Evolutionary conservation across 148 eudicot genomes (phyloP).

Genomic region (Rhododendron henanense): DNA sequence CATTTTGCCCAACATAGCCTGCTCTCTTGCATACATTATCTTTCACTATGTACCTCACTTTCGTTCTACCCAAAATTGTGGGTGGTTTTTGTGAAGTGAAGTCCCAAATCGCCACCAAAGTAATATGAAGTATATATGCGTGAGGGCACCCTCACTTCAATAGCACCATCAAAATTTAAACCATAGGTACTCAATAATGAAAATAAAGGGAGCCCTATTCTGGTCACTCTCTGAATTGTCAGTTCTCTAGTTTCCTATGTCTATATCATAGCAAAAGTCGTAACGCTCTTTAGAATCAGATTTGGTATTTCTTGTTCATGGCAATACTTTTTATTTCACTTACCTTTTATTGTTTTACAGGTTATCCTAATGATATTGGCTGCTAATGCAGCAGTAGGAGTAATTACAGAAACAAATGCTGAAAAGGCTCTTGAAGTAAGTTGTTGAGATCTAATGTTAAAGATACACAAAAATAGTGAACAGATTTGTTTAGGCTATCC

Average conservation of each 20-base stretch:
- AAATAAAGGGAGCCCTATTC: not conserved
- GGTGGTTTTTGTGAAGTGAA: not conserved
- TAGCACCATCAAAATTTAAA: not conserved
- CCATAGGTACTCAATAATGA: not conserved
- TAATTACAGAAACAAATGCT: slow-evolving; percentile 98
- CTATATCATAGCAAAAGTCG: not conserved
- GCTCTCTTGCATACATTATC: not conserved
- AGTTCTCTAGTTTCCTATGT: not conserved
- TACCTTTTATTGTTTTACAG: slow-evolving; percentile 30
- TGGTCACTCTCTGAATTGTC: not conserved
- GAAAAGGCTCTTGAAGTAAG: slow-evolving; percentile 97
- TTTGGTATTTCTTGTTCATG: not conserved
- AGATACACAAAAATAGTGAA: not conserved
- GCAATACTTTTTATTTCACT: not conserved
- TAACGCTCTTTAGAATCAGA: not conserved
- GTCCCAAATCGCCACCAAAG: too few species aligned
- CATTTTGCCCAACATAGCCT: not conserved
- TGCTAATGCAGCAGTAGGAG: slow-evolving; percentile 99
- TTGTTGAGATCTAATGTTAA: slow-evolving; percentile 9
- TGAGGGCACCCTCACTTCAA: not conserved
- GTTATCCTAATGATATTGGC: slow-evolving; percentile 97
- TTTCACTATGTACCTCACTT: not conserved
- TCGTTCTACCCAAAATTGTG: not conserved
- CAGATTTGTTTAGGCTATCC: not conserved
- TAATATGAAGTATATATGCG: not conserved